Evolutionary conservation across 495 filamentous ascomycete species (phyloP), one percentile per base, ranked within the genome.

Genomic region (Penicillium canariense): DNA sequence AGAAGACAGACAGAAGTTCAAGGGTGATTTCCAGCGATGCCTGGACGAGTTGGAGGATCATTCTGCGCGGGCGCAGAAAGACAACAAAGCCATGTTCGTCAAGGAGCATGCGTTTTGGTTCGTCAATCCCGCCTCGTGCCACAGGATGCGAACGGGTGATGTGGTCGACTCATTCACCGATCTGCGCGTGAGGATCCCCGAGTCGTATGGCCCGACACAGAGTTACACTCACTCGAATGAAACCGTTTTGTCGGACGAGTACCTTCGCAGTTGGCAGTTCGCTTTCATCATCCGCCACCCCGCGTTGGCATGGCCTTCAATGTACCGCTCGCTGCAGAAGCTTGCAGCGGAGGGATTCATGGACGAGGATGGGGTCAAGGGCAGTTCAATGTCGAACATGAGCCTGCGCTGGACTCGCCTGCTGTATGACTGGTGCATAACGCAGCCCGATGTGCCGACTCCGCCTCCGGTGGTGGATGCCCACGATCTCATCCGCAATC

Each of bases 221-320:
- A 66, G 48, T 5, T 67, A 58, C 44, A 72, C 69, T 18, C 38
- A 62, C 2, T 39, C 44, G 11, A 76, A 78, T 53, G 40, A 68
- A 32, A 78, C 69, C 4, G 30, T 70, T 26, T 48, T 78, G 0
- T 61, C 76, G 0, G 72, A 76, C 53, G 68, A 67, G 38, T 68
- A 72, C 47, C 61, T 78, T 25, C 58, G 55, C 2, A 63, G 56
- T 3, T 74, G 67, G 60, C 54, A 58, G 14, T 56, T 71, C 27
- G 69, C 69, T 4, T 75, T 78, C 50, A 57, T 77, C 27, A 72
- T 78, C 39, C 70, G 76, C 8, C 72, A 78, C 48, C 76, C 76
- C 5, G 68, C 69, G 14, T 54, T 76, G 30, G 62, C 69, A 30
- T 67, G 72, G 23, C 69, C 76, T 11, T 74, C 70, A 1, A 52